Conservation (phyloP, 306 rosid genomes). For the Canavalia ensiformis region DNA sequence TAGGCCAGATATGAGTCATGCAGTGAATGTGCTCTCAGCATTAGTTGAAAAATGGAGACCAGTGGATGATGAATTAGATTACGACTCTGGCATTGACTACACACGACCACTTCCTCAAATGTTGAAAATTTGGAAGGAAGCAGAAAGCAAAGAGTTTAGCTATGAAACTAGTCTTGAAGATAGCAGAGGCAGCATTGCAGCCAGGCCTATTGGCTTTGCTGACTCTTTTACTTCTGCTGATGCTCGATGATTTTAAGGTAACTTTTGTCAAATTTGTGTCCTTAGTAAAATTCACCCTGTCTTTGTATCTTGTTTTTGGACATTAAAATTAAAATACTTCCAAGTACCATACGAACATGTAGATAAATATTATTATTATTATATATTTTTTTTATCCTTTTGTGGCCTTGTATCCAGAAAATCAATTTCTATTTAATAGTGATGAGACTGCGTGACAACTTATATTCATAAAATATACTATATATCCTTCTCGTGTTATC, state of each 20-base stretch:
- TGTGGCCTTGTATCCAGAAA: constrained; percentile 17
- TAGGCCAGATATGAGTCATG: constrained; percentile 90
- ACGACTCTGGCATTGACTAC: constrained; percentile 61
- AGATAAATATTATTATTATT: constrained; percentile 29
- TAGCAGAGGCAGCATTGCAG: constrained; percentile 74
- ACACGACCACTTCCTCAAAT: constrained; percentile 73
- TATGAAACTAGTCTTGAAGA: constrained; percentile 56
- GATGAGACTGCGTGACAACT: constrained; percentile 1
- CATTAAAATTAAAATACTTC: constrained; percentile 30
- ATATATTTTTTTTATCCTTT: background rate
- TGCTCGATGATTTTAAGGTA: constrained; percentile 63
- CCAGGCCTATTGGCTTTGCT: constrained; percentile 76
- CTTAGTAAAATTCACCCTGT: constrained; percentile 4
- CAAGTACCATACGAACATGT: constrained; percentile 36
- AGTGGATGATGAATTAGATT: constrained; percentile 55
- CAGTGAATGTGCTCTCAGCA: constrained; percentile 66
- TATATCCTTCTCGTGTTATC: background rate
- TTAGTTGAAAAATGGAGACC: constrained; percentile 83
- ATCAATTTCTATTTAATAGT: constrained; percentile 11
- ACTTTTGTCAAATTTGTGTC: constrained; percentile 20
- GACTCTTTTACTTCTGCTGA: constrained; percentile 73
- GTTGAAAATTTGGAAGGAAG: constrained; percentile 79
- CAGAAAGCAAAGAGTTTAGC: constrained; percentile 61
- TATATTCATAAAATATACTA: background rate
- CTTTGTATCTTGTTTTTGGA: constrained; percentile 37